Evolutionary conservation across 305 asterid species (phyloP), one percentile per base, ranked within the genome.

Genomic region (Fraxinus xanthoxyloides): DNA sequence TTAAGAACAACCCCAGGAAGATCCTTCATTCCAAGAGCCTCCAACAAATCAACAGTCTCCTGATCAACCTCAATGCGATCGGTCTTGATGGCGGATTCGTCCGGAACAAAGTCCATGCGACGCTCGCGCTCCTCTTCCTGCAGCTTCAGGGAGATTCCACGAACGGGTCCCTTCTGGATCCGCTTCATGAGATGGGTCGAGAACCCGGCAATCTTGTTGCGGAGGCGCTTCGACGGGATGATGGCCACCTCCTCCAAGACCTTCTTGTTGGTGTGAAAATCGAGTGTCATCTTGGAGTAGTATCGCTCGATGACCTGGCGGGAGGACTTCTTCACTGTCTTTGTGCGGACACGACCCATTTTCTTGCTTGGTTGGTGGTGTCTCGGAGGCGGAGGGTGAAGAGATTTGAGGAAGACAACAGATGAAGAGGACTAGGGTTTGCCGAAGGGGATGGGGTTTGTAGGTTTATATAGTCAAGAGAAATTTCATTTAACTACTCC

Each of bases 101-200:
- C 94, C 4, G 97, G 97, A 1, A 91, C 93, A 80, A 89, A 92
- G 73, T 93, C 97, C 97, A 93, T 90, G 83, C 97, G 94, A 73
- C 97, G 92, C 85, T 93, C 97, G 19, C 97, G 89, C 82, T 93
- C 97, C 82, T 93, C 95, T 83, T 93, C 97, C 87, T 93, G 95
- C 54, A 93, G 89, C 92, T 92, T 93, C 23, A 93, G 87, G 0
- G 94, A 93, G 84, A 93, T 93, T 21, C 97, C 97, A 13, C 93
- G 87, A 7, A 93, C 97, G 7, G 97, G 89, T 4, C 94, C 95
- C 77, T 87, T 90, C 77, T 92, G 94, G 88, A 92, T 93, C 70
- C 97, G 87, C 82, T 92, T 93, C 97, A 93, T 93, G 75, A 93
- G 56, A 75, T 92, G 97, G 80, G 97, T 92, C 4, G 96, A 91